Evolutionary conservation across 1,139 yeast species (phyloP), one percentile per base, ranked within the genome.

Genomic region (Maudiozyma humilis): DNA sequence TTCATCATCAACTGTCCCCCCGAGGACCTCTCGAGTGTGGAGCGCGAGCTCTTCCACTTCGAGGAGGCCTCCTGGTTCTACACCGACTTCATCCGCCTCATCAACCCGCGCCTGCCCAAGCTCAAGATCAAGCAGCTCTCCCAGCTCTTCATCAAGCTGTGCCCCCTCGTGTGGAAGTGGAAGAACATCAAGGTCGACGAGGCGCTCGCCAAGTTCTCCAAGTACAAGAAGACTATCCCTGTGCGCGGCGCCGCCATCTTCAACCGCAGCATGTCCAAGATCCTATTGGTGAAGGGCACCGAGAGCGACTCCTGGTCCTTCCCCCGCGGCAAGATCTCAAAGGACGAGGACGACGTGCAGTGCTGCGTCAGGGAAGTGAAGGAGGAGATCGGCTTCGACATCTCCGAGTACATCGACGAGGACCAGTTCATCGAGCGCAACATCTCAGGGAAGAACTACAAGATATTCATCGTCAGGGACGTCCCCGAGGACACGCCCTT

Each of bases 51-150:
- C 59, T 93, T 93, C 68, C 96, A 89, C 61, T 81, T 93, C 36
- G 99, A 93, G 70, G 98, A 93, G 64, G 98, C 98, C 2, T 96
- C 88, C 58, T 93, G 98, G 98, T 93, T 85, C 62, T 93, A 89
- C 63, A 78, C 86, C 40, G 99, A 93, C 65, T 89, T 83, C 59
- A 72, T 83, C 14, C 75, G 91, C 32, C 78, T 75, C 39, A 68
- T 81, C 56, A 83, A 87, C 60, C 93, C 94, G 2, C 65, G 73
- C 27, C 70, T 91, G 51, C 98, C 97, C 3, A 63, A 76, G 1
- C 69, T 89, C 73, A 84, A 82, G 57, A 79, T 89, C 76, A 83
- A 82, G 60, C 65, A 74, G n/a, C 89, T 93, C 63, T 80, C 91
- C 0, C 75, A 82, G 40, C 73, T 72, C 49, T 66, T 91, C 37